Base-by-base conservation (phyloP, 345 rosid genomes). In the Lepidium sativum region DNA sequence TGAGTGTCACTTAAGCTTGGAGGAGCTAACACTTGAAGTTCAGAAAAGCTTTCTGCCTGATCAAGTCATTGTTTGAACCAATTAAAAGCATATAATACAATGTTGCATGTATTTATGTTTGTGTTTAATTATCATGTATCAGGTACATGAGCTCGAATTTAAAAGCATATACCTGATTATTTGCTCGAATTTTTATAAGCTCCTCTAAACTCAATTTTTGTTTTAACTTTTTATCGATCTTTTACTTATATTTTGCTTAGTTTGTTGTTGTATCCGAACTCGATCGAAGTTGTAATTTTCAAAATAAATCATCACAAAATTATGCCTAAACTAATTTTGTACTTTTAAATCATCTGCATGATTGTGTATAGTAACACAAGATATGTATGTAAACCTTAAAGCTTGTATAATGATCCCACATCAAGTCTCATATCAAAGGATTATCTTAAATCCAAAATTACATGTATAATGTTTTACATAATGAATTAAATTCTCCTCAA, bases 21-120 rank as follows among this genome's bases (percentile, higher is more conserved):
- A 92, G 80, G 98, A 92, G 72, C 70, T 92, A 34, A 87, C 86
- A 23, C 78, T 87, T 23, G 91, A 85, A 79, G 84, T 92, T 75
- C 98, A 92, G 59, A 83, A 79, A 69, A 89, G 83, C 79, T 85
- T 87, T 62, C 58, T 67, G 25, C 16, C 68, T 52, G 72, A 73
- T 27, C 31, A 27, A 60, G 58, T 34, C 31, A 32, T 67, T 31
- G 48, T 71, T 54, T 64, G 35, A 35, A 31, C 39, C 33, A 65
- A 20, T 33, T 60, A 60, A 66, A 35, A 25, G 35, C n/a, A n/a
- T 27, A 40, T 25, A 21, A 41, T 39, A 50, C 9, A 18, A 58
- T 38, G 18, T 4, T 29, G 63, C 18, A 38, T 71, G n/a, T n/a
- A n/a, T 48, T 45, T 59, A 1, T 54, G 53, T 56, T 38, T 21